Percentiles rank a stretch among this genome's conserved stretches.
phyloP scores from a whole-genome alignment of 73 alveolate genomes.

The Breviolum minutum region DNA sequence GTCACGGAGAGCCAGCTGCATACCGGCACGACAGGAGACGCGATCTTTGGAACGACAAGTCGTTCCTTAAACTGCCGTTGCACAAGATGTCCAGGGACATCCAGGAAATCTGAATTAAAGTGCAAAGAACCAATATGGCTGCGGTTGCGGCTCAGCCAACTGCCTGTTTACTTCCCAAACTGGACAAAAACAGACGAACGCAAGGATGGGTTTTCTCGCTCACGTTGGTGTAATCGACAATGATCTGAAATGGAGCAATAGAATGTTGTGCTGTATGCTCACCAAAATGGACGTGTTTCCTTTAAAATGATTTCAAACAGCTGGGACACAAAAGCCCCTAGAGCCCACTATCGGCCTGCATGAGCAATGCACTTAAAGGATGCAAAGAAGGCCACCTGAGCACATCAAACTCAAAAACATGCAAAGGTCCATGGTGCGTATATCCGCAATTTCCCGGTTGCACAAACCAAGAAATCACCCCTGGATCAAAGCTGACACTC shows the following conservation, averaged over 20 bases:
- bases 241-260: too few species aligned
- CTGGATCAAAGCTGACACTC: too few species aligned
- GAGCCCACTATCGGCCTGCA: background rate
- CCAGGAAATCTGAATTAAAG: background rate
- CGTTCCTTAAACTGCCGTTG: background rate
- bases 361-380: background rate
- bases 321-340: background rate
- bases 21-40: background rate
- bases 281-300: too few species aligned
- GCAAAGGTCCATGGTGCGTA: too few species aligned
- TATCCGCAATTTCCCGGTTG: background rate
- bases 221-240: too few species aligned
- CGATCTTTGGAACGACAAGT: too few species aligned
- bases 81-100: background rate
- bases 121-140: conserved; percentile 1
- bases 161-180: too few species aligned
- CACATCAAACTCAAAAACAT: background rate
- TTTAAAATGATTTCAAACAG: too few species aligned
- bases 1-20: background rate
- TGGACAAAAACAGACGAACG: too few species aligned
- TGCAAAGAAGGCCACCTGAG: background rate
- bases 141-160: background rate
- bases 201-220: too few species aligned
- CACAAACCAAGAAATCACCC: too few species aligned
- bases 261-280: too few species aligned